A percentile compares a stretch with the other conserved stretches of the same genome.
Evolutionary conservation across 2,329 filamentous ascomycete genomes (phyloP).

Genomic region (Delphinella strobiligena): DNA sequence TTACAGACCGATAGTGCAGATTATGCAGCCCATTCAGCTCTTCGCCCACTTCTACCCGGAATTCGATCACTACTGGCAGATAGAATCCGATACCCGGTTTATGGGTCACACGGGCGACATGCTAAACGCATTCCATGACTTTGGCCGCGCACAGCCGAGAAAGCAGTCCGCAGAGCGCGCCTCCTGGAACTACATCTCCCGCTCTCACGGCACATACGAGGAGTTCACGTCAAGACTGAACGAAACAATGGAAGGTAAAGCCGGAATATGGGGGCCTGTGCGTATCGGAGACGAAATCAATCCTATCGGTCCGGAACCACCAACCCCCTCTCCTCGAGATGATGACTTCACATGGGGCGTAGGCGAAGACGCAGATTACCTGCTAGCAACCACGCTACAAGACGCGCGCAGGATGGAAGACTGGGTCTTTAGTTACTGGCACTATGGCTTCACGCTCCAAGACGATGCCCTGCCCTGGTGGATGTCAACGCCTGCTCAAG

Average conservation of each 20-base stretch:
- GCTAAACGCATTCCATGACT: slow-evolving; percentile 48
- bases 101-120: slow-evolving; percentile 70
- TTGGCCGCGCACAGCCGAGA: slow-evolving; percentile 40
- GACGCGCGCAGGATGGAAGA: slow-evolving; percentile 11
- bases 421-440: slow-evolving; percentile 25
- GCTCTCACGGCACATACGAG: slow-evolving; percentile 36
- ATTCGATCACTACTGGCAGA: slow-evolving; percentile 68
- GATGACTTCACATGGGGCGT: slow-evolving; percentile 78
- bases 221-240: slow-evolving; percentile 22
- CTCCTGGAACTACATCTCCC: slow-evolving; percentile 40
- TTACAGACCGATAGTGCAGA: slow-evolving; percentile 41
- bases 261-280: slow-evolving; percentile 24
- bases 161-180: slow-evolving; percentile 45
- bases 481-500: slow-evolving; percentile 27
- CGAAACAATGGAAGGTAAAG: slow-evolving; percentile 19
- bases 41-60: slow-evolving; percentile 64
- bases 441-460: slow-evolving; percentile 17
- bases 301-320: slow-evolving; percentile 60
- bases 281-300: slow-evolving; percentile 32
- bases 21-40: slow-evolving; percentile 55
- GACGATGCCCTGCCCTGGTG: slow-evolving; percentile 19
- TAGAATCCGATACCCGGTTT: slow-evolving; percentile 69
- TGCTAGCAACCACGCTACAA: slow-evolving; percentile 9
- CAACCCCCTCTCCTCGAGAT: slow-evolving; percentile 49
- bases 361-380: slow-evolving; percentile 72